phyloP scores from a whole-genome alignment of 148 eudicot species.

The Rhododendron kiyosumense region DNA sequence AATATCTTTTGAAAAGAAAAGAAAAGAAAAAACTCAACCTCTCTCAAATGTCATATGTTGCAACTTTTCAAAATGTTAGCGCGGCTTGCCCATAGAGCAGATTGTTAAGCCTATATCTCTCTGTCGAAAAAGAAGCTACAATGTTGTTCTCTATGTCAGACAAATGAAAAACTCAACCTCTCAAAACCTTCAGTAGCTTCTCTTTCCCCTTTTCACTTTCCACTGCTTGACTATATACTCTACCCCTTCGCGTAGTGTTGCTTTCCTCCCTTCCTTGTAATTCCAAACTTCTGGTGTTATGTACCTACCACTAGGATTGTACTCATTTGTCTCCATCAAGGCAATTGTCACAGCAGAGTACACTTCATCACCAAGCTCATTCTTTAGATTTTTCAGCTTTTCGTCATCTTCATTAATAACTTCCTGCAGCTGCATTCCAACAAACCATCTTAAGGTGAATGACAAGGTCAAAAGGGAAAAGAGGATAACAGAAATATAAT shows the following conservation, averaged over 20 bases:
- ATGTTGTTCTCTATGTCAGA: neutral
- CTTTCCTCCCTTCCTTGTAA: slow-evolving; percentile 26
- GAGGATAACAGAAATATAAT: neutral
- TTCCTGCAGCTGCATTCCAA: slow-evolving; percentile 20
- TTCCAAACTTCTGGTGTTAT: slow-evolving; percentile 40
- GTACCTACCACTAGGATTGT: slow-evolving; percentile 45
- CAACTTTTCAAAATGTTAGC: neutral
- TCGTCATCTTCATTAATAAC: slow-evolving; percentile 40
- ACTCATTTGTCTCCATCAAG: slow-evolving; percentile 32
- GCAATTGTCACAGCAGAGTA: slow-evolving; percentile 33
- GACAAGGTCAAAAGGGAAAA: neutral
- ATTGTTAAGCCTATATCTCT: neutral
- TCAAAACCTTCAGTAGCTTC: neutral
- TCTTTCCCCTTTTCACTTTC: slow-evolving; percentile 17
- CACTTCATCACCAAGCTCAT: slow-evolving; percentile 27
- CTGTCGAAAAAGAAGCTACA: neutral
- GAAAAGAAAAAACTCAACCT: neutral
- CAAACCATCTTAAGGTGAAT: slow-evolving; percentile 3
- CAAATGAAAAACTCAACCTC: neutral
- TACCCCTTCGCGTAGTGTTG: slow-evolving; percentile 27
- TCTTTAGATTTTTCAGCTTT: slow-evolving; percentile 27
- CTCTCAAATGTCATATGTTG: neutral
- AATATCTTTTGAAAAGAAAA: neutral
- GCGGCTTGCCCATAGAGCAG: neutral
- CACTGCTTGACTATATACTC: slow-evolving; percentile 20